Conservation (phyloP, 495 filamentous ascomycete species). For the Neurospora sp. region DNA sequence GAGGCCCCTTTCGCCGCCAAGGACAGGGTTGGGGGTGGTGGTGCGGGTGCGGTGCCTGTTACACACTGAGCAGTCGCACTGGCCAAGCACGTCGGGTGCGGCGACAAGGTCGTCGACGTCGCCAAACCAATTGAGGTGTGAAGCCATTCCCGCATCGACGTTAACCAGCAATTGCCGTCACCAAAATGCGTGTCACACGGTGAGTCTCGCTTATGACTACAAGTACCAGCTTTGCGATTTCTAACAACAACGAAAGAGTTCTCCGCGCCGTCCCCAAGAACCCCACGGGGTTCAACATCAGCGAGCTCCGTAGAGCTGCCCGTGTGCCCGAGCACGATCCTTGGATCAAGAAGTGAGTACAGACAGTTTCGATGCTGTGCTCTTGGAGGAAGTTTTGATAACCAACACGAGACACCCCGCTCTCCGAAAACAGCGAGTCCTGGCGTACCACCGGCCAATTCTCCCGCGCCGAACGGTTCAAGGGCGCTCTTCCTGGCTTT, state of each 20-base stretch:
- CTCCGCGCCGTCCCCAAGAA: slow-evolving; percentile 33
- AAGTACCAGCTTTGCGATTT: slow-evolving; percentile 1
- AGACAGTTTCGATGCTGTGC: neutral
- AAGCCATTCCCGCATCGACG: slow-evolving; percentile 2
- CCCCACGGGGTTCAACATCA: slow-evolving; percentile 77
- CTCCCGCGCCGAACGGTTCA: slow-evolving; percentile 80
- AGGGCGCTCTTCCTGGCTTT: slow-evolving; percentile 72
- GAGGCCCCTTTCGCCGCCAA: neutral
- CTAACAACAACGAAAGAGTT: neutral
- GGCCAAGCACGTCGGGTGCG: neutral
- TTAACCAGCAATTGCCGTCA: slow-evolving; percentile 17
- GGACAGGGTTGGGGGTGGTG: neutral
- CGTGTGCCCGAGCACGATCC: slow-evolving; percentile 67
- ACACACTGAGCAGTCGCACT: neutral
- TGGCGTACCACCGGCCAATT: slow-evolving; percentile 91
- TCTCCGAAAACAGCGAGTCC: slow-evolving; percentile 56
- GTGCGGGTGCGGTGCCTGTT: neutral
- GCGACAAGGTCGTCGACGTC: neutral
- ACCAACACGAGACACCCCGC: neutral
- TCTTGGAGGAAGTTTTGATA: slow-evolving; percentile 4
- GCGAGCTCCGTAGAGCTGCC: slow-evolving; percentile 58
- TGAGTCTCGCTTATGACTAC: slow-evolving; percentile 19
- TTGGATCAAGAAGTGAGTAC: slow-evolving; percentile 65
- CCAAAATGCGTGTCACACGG: slow-evolving; percentile 38
- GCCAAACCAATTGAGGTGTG: neutral